Conservation (phyloP, 2,329 filamentous ascomycete species). For the Botryotinia calthae region DNA sequence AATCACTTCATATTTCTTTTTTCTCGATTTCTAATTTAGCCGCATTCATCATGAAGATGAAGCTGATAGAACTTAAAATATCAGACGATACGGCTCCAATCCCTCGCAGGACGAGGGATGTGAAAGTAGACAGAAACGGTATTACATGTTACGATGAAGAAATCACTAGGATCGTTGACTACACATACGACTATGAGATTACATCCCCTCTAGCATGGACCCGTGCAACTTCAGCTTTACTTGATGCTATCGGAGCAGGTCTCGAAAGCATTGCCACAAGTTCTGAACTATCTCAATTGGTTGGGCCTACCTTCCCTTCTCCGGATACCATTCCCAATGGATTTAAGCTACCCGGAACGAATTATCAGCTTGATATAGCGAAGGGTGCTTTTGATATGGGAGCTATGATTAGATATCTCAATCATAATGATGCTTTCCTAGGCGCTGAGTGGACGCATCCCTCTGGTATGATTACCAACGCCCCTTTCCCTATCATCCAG, state of each 20-base stretch:
- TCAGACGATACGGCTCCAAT: conserved; percentile 1
- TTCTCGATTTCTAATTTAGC: neutral
- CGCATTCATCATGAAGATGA: conserved; percentile 18
- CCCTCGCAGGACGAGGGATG: conserved; percentile 2
- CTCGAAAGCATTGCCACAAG: conserved; percentile 26
- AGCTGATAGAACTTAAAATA: conserved; percentile 13
- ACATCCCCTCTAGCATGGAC: conserved; percentile 21
- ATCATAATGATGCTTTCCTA: conserved; percentile 44
- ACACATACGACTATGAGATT: conserved; percentile 27
- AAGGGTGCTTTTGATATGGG: conserved; percentile 44
- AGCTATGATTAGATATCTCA: conserved; percentile 42
- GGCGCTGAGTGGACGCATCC: conserved; percentile 47
- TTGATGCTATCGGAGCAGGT: conserved; percentile 30
- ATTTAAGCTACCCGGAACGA: conserved; percentile 43
- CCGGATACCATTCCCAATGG: conserved; percentile 36
- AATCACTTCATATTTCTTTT: neutral
- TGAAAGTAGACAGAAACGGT: conserved; percentile 2
- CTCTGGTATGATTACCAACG: conserved; percentile 29
- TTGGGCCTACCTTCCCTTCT: conserved; percentile 26
- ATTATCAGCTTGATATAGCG: conserved; percentile 39
- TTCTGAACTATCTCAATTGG: conserved; percentile 22
- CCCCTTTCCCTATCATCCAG: neutral
- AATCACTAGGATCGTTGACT: conserved; percentile 26
- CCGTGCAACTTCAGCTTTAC: conserved; percentile 24
- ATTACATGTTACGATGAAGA: conserved; percentile 25